Percentiles rank a stretch among this genome's conserved stretches.
Conservation (phyloP, 768 basidiomycete genomes). For the Termitomyces sp. region DNA sequence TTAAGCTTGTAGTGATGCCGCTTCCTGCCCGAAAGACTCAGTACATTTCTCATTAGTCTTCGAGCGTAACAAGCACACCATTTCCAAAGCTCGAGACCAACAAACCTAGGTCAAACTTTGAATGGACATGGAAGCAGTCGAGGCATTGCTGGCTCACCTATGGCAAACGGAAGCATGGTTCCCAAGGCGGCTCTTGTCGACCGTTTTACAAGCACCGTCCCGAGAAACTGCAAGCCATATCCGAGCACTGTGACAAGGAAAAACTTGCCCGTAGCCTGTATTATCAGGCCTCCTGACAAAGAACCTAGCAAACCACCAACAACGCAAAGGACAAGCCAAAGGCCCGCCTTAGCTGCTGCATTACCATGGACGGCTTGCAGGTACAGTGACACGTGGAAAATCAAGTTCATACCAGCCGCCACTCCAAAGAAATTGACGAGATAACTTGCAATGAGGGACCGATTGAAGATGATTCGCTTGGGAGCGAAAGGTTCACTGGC, state of each 20-base stretch:
- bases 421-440: conserved; percentile 57
- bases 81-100: conserved; percentile 34
- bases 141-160: conserved; percentile 30
- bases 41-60: neutral
- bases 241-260: conserved; percentile 45
- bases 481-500: conserved; percentile 63
- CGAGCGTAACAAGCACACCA: conserved; percentile 20
- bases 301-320: conserved; percentile 46
- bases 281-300: conserved; percentile 46
- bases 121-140: neutral
- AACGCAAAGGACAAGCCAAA: conserved; percentile 49
- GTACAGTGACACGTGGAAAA: conserved; percentile 56
- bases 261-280: conserved; percentile 57
- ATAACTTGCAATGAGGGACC: conserved; percentile 48
- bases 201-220: conserved; percentile 32
- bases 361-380: conserved; percentile 52
- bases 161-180: conserved; percentile 33
- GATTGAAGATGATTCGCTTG: conserved; percentile 45
- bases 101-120: conserved; percentile 23
- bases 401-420: conserved; percentile 36
- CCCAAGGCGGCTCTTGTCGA: conserved; percentile 35
- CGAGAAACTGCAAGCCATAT: conserved; percentile 35
- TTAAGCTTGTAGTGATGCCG: conserved; percentile 52
- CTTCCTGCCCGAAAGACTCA: conserved; percentile 30
- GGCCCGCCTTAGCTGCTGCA: conserved; percentile 44